Evolutionary conservation across 1,139 yeast species (phyloP).

Genomic region (Kodamaea alishanica): DNA sequence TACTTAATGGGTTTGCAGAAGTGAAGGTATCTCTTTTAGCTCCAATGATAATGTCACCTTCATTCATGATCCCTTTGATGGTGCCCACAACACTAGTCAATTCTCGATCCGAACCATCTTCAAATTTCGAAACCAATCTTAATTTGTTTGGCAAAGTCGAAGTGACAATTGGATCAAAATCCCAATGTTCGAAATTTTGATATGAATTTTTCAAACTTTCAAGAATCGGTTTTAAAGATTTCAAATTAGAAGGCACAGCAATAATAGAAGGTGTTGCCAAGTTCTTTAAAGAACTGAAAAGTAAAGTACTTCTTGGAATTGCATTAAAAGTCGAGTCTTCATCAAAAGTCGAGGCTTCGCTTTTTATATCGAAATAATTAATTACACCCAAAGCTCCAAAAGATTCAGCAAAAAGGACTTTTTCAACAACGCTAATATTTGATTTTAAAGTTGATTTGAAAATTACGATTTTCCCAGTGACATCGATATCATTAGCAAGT

Average conservation of each 20-base stretch:
- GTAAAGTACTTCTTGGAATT: slow-evolving; percentile 24
- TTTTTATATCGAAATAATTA: slow-evolving; percentile 21
- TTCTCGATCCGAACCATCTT: slow-evolving; percentile 12
- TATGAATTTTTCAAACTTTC: slow-evolving; percentile 19
- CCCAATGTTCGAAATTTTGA: slow-evolving; percentile 25
- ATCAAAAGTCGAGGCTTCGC: slow-evolving; percentile 6
- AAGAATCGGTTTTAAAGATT: slow-evolving; percentile 31
- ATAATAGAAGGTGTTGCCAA: slow-evolving; percentile 21
- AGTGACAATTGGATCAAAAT: slow-evolving; percentile 20
- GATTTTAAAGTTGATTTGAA: slow-evolving; percentile 18
- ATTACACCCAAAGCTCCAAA: slow-evolving; percentile 31
- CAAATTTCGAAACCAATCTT: slow-evolving; percentile 19
- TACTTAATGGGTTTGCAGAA: slow-evolving; percentile 36
- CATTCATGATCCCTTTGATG: slow-evolving; percentile 38
- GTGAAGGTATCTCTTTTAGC: slow-evolving; percentile 42
- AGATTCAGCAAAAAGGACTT: slow-evolving; percentile 25
- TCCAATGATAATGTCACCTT: slow-evolving; percentile 43
- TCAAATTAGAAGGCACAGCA: slow-evolving; percentile 36
- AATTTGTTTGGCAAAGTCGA: slow-evolving; percentile 15
- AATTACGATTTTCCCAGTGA: slow-evolving; percentile 29
- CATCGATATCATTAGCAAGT: slow-evolving; percentile 17
- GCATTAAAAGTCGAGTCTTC: slow-evolving; percentile 12
- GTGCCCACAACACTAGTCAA: slow-evolving; percentile 36
- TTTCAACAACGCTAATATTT: slow-evolving; percentile 23
- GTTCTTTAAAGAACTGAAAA: slow-evolving; percentile 10